Percentiles rank a stretch among this genome's conserved stretches.
phyloP scores from a whole-genome alignment of 2,329 filamentous ascomycete species.

The Trichoderma guizhouense region DNA sequence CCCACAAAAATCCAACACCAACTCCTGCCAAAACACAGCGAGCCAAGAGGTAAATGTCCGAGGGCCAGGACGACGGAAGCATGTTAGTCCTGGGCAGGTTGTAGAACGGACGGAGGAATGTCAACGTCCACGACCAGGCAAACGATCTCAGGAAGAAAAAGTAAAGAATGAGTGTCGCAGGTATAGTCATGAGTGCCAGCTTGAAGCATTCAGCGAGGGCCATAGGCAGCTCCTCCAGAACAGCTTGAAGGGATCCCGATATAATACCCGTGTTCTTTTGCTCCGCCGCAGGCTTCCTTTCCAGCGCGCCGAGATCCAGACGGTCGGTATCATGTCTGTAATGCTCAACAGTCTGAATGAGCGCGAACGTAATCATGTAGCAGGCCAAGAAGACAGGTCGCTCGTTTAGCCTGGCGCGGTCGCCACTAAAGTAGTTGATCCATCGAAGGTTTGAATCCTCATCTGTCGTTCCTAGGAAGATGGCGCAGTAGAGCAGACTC shows the following conservation, averaged over 20 bases:
- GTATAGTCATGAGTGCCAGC: constrained; percentile 39
- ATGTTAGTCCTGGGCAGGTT: constrained; percentile 70
- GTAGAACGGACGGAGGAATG: constrained; percentile 69
- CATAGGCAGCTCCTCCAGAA: constrained; percentile 39
- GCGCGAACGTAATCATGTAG: constrained; percentile 64
- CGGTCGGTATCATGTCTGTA: constrained; percentile 71
- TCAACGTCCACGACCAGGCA: constrained; percentile 68
- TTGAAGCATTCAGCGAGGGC: constrained; percentile 39
- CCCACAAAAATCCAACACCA: constrained; percentile 70
- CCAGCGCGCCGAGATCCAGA: constrained; percentile 42
- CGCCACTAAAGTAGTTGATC: constrained; percentile 68
- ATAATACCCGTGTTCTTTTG: constrained; percentile 26
- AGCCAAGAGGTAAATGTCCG: constrained; percentile 52
- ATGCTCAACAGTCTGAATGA: constrained; percentile 67
- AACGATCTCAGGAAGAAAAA: constrained; percentile 57
- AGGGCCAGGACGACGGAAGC: constrained; percentile 56
- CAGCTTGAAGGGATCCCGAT: constrained; percentile 33
- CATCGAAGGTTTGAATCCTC: constrained; percentile 62
- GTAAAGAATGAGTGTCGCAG: constrained; percentile 57
- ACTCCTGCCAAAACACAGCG: constrained; percentile 61
- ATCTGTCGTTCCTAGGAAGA: constrained; percentile 72
- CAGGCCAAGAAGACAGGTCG: constrained; percentile 75
- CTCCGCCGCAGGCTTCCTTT: constrained; percentile 22
- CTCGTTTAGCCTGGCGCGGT: constrained; percentile 79
- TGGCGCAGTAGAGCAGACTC: constrained; percentile 73